Evolutionary conservation across 2,329 filamentous ascomycete genomes (phyloP), one percentile per base, ranked within the genome.

Genomic region (Colletotrichum sojae): DNA sequence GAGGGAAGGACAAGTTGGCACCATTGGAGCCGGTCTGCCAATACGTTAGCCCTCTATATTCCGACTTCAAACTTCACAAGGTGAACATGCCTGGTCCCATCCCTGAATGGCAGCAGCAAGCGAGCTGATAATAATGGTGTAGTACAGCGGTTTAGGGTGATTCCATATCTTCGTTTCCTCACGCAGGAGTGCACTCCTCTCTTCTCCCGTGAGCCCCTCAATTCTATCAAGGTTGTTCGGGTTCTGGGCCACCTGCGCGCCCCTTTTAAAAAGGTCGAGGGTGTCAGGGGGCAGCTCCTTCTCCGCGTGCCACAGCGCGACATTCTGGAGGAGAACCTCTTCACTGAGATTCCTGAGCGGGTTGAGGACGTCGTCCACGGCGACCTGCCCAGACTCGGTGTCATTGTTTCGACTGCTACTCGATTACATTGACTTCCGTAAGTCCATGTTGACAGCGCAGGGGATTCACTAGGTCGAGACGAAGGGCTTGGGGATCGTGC

Each of bases 101-200:
- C 78, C 81, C 71, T 88, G 88, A 10, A 88, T 85, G 6, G 85
- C 85, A 3, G 87, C 86, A 2, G 84, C 85, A 27, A 88, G 79
- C 2, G 86, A 85, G 73, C 84, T 86, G 73, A 87, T 82, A 22
- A 82, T 78, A 73, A 84, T 83, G 51, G 83, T 84, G 69, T 83
- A 85, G 73, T 86, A 88, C 1, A 88, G 76, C 51, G 79, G 73
- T 77, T 78, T 83, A 4, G 85, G 84, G 53, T 85, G 83, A 8
- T 79, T 78, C 85, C 86, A 88, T 49, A 83, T 81, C 67, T 86
- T 83, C 0, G 81, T 84, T 8, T 80, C 76, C 71, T 88, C 86
- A 4, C 82, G 74, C 5, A 76, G 73, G 20, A 88, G 73, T 0
- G 76, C 73, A 10, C 77, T 75, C 52, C 78, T 84, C 53, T 88